phyloP scores from a whole-genome alignment of 148 eudicot species.

The Silene conica region DNA sequence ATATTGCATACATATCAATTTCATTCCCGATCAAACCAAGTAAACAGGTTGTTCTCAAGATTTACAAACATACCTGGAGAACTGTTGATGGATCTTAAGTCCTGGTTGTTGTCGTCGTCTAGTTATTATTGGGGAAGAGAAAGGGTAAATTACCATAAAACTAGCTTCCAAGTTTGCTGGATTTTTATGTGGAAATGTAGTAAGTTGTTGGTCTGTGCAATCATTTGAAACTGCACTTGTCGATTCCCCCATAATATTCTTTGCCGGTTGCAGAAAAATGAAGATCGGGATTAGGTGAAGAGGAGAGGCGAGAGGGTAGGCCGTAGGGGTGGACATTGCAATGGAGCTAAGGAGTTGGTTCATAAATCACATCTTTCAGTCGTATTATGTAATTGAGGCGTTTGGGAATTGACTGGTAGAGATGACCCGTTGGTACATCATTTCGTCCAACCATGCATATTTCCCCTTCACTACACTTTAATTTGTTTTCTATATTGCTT shows the following conservation, averaged over 20 bases:
- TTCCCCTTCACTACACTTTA: too few relatives aligned
- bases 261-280: background rate
- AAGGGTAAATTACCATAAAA: background rate
- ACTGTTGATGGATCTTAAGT: background rate
- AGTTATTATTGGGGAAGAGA: background rate
- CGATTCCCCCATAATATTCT: background rate
- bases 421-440: background rate
- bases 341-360: background rate
- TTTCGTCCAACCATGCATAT: background rate
- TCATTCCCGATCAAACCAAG: background rate
- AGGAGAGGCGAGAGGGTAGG: too few relatives aligned
- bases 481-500: too few relatives aligned
- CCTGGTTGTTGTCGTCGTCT: background rate
- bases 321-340: too few relatives aligned
- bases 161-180: background rate
- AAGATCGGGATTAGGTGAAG: background rate
- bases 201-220: too few relatives aligned
- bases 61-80: background rate
- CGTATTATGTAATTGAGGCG: background rate
- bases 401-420: constrained; percentile 5
- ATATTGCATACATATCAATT: background rate
- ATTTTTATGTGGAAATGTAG: background rate
- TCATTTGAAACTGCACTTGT: background rate
- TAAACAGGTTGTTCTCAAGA: background rate
- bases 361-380: background rate